Evolutionary conservation across 257 asterid species (phyloP).

Genomic region (Primulina tabacum): DNA sequence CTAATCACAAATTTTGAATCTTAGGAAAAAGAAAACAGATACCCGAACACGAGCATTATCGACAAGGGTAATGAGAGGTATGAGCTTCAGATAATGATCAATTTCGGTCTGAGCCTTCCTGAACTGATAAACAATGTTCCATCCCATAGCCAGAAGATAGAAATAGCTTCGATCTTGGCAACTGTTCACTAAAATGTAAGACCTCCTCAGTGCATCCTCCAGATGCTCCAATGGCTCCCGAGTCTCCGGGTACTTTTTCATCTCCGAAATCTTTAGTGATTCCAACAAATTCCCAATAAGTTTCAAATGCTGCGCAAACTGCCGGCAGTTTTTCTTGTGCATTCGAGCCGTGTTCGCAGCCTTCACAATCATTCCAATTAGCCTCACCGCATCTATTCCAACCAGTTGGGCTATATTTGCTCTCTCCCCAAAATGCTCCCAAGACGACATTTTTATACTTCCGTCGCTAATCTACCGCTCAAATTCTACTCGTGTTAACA

Average conservation of each 20-base stretch:
- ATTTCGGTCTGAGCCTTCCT: constrained; percentile 85
- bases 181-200: constrained; percentile 73
- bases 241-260: constrained; percentile 76
- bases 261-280: constrained; percentile 70
- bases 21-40: constrained; percentile 24
- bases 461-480: constrained; percentile 8
- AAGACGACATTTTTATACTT: constrained; percentile 43
- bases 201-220: constrained; percentile 83
- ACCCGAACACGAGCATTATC: constrained; percentile 96
- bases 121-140: constrained; percentile 96
- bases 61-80: constrained; percentile 85
- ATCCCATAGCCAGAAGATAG: constrained; percentile 89
- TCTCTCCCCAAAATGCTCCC: constrained; percentile 74
- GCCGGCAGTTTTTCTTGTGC: constrained; percentile 87
- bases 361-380: constrained; percentile 76
- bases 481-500: constrained; percentile 10
- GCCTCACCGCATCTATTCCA: constrained; percentile 69
- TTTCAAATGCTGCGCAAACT: constrained; percentile 72
- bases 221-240: constrained; percentile 87
- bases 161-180: constrained; percentile 84
- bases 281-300: constrained; percentile 81
- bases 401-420: constrained; percentile 83
- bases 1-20: not conserved
- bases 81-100: constrained; percentile 81
- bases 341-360: constrained; percentile 79